Percentiles rank a stretch among this genome's conserved stretches.
These are phyloP conservation scores for Wallacemonas sp. DNA, from an alignment of 208 protist species.

Conservation along the genomic window DNA sequence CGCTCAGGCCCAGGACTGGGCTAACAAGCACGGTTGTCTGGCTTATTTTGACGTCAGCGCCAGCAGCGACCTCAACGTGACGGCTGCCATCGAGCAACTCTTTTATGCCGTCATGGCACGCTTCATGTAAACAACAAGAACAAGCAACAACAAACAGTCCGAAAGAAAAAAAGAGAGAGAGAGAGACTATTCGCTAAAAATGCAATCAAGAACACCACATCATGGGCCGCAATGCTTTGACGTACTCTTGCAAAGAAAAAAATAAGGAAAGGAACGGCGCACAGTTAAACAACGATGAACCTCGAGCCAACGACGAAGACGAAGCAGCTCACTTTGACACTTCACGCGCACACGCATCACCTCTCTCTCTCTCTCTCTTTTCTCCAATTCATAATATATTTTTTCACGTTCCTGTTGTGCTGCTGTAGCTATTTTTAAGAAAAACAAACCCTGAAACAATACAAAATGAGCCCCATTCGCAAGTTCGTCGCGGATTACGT, in stretches of 20 bases:
- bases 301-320: too few relatives aligned
- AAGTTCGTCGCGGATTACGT: conserved; percentile 68
- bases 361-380: neutral
- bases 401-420: too few relatives aligned
- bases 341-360: neutral
- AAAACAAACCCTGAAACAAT: conserved; percentile 8
- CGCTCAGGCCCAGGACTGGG: conserved; percentile 61
- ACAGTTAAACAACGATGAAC: conserved; percentile 13
- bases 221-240: too few relatives aligned
- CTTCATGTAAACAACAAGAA: conserved; percentile 56
- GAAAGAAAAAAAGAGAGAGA: conserved; percentile 17
- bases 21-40: conserved; percentile 43
- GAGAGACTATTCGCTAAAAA: conserved; percentile 7
- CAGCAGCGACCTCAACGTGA: conserved; percentile 48
- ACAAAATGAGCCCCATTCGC: conserved; percentile 33
- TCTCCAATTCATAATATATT: too few relatives aligned
- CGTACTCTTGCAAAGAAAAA: too few relatives aligned
- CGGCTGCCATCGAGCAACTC: conserved; percentile 56
- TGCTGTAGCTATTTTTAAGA: too few relatives aligned
- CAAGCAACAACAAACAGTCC: neutral
- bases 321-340: too few relatives aligned
- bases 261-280: conserved; percentile 18
- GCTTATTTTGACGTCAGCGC: conserved; percentile 81
- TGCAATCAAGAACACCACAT: too few relatives aligned
- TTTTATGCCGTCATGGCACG: conserved; percentile 56